Evolutionary conservation across 257 asterid species (phyloP), one percentile per base, ranked within the genome.

Genomic region (Gardenia jasminoides): DNA sequence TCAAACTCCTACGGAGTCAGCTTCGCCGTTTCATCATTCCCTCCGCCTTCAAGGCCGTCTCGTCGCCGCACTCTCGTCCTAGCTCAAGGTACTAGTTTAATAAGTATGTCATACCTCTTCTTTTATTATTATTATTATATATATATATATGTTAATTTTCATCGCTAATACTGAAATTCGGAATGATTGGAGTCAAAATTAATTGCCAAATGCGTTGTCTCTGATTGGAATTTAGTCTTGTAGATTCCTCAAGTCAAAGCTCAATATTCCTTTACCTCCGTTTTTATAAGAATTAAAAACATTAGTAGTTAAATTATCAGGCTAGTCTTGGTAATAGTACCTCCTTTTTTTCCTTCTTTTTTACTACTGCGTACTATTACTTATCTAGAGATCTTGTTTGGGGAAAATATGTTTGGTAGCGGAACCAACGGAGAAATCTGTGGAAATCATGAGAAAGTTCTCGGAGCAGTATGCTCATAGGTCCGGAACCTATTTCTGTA

Each of bases 401-500:
- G 15, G 82, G 7, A 12, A 61, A 39, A 3, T 75, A 20, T 41
- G 70, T 77, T 67, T 75, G 82, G 82, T 33, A 92, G 99, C 68
- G 85, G 99, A 92, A 81, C 99, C 99, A 50, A 76, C 97, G 69
- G 98, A 96, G 82, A 91, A 96, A 85, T 96, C 99, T 67, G 94
- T 96, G 30, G 98, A 96, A 50, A 52, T 91, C 72, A 96, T 93
- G 99, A 93, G 99, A 89, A 96, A 96, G 83, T 96, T 96, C 81
- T 96, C 99, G 81, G 99, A 93, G 90, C 99, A 93, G 92, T 96
- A 93, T 85, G 98, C 98, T 7, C 91, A 98, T 65, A 90, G 80
- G 89, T 96, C 98, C 13, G 92, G 80, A 73, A 92, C 98, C 3
- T 96, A 89, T 82, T 96, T 96, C 87, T 93, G 98, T 83, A 90